Conservation (phyloP, 495 filamentous ascomycete genomes). For the Trichocladium antarcticum region DNA sequence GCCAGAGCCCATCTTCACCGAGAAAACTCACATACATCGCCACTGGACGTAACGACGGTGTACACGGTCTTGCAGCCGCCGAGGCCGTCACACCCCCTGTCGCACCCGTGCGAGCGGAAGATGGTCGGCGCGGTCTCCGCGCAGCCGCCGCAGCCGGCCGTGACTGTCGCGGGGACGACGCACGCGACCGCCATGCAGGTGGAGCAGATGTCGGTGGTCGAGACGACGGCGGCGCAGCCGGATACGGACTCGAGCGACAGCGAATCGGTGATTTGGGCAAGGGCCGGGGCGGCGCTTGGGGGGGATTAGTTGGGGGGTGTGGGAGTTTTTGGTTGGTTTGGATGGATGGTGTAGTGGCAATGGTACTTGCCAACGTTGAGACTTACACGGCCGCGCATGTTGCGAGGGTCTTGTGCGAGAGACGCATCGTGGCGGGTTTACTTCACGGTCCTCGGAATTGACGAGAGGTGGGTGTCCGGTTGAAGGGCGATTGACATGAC, state of each 20-base stretch:
- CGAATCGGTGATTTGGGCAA: neutral
- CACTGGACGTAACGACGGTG: conserved; percentile 10
- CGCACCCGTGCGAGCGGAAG: conserved; percentile 12
- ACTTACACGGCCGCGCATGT: neutral
- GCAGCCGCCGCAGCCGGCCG: conserved; percentile 14
- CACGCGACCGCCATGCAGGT: conserved; percentile 20
- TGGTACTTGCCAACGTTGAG: too few species aligned
- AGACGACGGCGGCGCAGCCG: conserved; percentile 18
- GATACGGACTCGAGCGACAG: conserved; percentile 8
- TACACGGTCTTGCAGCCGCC: conserved; percentile 17
- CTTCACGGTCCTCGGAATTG: neutral
- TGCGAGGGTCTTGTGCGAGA: neutral
- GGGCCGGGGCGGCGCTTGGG: neutral
- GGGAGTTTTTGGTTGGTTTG: neutral
- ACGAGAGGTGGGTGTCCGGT: neutral
- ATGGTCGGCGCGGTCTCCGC: conserved; percentile 14
- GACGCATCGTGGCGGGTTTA: neutral
- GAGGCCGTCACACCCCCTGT: conserved; percentile 14
- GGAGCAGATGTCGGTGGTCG: conserved; percentile 17
- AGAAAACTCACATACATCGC: neutral
- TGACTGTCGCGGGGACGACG: conserved; percentile 13
- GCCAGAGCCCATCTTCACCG: too few species aligned
- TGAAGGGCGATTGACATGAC: neutral
- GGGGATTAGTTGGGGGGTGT: neutral
- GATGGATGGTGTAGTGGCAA: neutral